These are phyloP conservation scores for Lablab purpureus DNA, from an alignment of 306 rosid species.

Conservation along the genomic window DNA sequence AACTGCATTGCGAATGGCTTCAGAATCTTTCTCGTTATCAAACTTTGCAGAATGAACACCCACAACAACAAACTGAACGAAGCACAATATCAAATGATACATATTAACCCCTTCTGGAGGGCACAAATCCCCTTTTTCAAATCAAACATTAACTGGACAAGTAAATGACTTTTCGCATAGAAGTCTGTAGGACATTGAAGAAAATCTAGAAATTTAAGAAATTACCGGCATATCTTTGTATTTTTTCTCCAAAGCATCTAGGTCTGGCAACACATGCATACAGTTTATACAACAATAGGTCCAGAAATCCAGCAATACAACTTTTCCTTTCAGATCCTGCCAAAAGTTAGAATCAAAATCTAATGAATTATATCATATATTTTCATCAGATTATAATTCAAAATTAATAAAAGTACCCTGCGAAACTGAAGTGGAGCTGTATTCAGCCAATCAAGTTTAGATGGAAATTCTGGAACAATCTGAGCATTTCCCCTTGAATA, in stretches of 20 bases:
- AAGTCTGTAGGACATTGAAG: not conserved
- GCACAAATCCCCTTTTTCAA: conserved; percentile 6
- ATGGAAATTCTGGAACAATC: conserved; percentile 90
- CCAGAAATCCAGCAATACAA: conserved; percentile 94
- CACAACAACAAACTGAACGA: conserved; percentile 80
- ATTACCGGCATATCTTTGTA: conserved; percentile 92
- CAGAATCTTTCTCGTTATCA: conserved; percentile 95
- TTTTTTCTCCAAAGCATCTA: conserved; percentile 85
- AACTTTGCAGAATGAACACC: conserved; percentile 99
- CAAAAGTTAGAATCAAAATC: conserved; percentile 42
- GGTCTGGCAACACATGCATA: conserved; percentile 97
- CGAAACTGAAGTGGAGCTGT: conserved; percentile 85
- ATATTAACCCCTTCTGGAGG: not conserved
- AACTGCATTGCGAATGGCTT: conserved; percentile 97
- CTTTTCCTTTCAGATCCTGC: conserved; percentile 96
- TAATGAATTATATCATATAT: conserved; percentile 35
- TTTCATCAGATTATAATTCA: conserved; percentile 42
- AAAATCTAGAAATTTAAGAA: conserved; percentile 31
- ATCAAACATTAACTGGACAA: conserved; percentile 21
- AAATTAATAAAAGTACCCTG: conserved; percentile 63
- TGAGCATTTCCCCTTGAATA: conserved; percentile 72
- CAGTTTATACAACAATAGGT: conserved; percentile 96
- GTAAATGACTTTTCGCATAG: conserved; percentile 33
- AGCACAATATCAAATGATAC: conserved; percentile 36
- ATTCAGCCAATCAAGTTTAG: conserved; percentile 95